Evolutionary conservation across 2,329 filamentous ascomycete genomes (phyloP).

Genomic region (Cytospora piceicola): DNA sequence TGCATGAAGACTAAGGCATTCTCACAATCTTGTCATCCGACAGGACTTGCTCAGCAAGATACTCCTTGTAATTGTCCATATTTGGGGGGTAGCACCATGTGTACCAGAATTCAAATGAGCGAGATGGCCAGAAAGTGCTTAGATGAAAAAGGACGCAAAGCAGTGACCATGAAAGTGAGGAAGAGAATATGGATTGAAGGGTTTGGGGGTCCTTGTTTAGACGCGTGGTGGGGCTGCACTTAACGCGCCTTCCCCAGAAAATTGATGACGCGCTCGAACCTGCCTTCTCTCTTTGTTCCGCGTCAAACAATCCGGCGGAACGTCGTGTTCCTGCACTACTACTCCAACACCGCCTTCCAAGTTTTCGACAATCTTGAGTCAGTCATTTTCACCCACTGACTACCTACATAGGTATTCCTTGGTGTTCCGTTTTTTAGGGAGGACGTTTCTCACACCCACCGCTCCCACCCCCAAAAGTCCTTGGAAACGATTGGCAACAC

Average conservation of each 20-base stretch:
- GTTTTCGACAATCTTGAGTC: background rate
- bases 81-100: background rate
- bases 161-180: background rate
- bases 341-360: background rate
- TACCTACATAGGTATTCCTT: too few species aligned
- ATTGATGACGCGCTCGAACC: constrained; percentile 19
- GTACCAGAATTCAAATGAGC: background rate
- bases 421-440: background rate
- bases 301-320: background rate
- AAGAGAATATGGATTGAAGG: background rate
- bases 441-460: background rate
- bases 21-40: constrained; percentile 74
- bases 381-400: background rate
- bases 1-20: constrained; percentile 19
- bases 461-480: background rate
- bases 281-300: background rate
- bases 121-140: background rate
- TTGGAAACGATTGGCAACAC: background rate
- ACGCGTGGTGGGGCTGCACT: constrained; percentile 20
- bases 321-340: background rate
- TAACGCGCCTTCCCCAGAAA: constrained; percentile 22
- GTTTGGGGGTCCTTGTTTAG: background rate
- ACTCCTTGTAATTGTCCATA: constrained; percentile 70
- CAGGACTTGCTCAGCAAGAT: constrained; percentile 75
- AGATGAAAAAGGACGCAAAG: background rate